These are phyloP conservation scores for Plasmopara halstedii DNA, from an alignment of 352 stramenopile species.

Conservation along the genomic window DNA sequence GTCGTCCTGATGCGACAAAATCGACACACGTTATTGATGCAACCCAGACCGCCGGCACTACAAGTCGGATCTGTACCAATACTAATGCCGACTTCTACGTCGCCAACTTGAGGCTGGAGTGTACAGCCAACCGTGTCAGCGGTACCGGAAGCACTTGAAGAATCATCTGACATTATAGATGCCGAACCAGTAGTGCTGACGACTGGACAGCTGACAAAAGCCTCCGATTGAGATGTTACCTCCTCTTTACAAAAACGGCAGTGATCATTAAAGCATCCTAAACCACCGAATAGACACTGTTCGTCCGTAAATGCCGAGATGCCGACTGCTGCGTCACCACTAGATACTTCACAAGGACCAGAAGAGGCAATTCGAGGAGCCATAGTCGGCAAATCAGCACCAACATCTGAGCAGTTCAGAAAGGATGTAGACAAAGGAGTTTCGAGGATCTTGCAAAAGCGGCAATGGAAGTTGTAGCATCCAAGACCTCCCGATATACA, in stretches of 20 bases:
- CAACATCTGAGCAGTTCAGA: conserved; percentile 19
- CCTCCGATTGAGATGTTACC: conserved; percentile 22
- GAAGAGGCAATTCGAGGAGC: conserved; percentile 9
- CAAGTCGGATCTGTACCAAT: conserved; percentile 21
- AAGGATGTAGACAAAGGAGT: conserved; percentile 28
- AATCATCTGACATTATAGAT: conserved; percentile 6
- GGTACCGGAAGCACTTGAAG: conserved; percentile 1
- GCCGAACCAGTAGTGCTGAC: conserved; percentile 6
- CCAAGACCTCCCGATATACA: conserved; percentile 31
- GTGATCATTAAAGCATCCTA: conserved; percentile 34
- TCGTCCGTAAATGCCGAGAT: conserved; percentile 23
- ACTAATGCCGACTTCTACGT: conserved; percentile 19
- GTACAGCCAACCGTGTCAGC: conserved; percentile 3
- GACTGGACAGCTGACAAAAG: conserved; percentile 18
- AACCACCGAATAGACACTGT: conserved; percentile 24
- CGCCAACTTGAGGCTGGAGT: conserved; percentile 12
- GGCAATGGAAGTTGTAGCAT: conserved; percentile 31
- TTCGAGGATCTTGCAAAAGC: conserved; percentile 29
- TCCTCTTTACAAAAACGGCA: conserved; percentile 32
- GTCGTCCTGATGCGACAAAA: conserved; percentile 21
- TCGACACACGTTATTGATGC: conserved; percentile 22
- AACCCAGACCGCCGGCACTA: conserved; percentile 15
- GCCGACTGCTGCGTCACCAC: conserved; percentile 20
- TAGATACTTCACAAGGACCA: conserved; percentile 12
- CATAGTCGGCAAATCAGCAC: conserved; percentile 16